Evolutionary conservation across 164 flowering plant species (phyloP).

Genomic region (Pachysandra terminalis): DNA sequence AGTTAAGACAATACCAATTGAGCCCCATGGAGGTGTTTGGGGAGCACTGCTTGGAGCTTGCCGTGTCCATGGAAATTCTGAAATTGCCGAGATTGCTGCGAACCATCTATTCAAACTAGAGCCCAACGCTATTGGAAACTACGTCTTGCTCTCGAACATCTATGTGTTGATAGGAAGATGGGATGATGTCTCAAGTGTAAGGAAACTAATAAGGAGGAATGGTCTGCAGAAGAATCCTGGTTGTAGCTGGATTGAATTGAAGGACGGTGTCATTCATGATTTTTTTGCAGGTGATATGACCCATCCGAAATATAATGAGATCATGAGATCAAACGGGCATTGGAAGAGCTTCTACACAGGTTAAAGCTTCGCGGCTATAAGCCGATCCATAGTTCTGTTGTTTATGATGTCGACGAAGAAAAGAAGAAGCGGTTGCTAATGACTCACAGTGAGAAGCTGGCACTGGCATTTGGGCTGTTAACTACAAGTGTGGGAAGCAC

Average conservation of each 20-base stretch:
- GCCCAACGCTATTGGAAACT: too few species aligned
- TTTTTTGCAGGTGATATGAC: slow-evolving; percentile 31
- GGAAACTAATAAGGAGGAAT: too few species aligned
- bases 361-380: slow-evolving; percentile 24
- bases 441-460: slow-evolving; percentile 35
- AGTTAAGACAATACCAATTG: too few species aligned
- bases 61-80: too few species aligned
- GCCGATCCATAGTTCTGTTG: slow-evolving; percentile 22
- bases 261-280: slow-evolving; percentile 26
- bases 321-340: slow-evolving; percentile 21
- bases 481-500: slow-evolving; percentile 7
- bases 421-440: slow-evolving; percentile 24
- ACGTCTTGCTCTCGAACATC: too few species aligned
- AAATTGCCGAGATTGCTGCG: too few species aligned
- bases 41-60: too few species aligned
- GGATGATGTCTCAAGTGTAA: too few species aligned
- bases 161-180: too few species aligned
- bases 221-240: slow-evolving; percentile 26
- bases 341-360: slow-evolving; percentile 19
- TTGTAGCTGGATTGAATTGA: slow-evolving; percentile 30
- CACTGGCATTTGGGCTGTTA: too few species aligned
- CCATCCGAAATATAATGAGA: slow-evolving; percentile 24
- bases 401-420: slow-evolving; percentile 28
- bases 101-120: too few species aligned
- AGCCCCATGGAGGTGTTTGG: too few species aligned